Base-by-base conservation (phyloP, 805 yeast genomes). In the Barnettozyma populi region DNA sequence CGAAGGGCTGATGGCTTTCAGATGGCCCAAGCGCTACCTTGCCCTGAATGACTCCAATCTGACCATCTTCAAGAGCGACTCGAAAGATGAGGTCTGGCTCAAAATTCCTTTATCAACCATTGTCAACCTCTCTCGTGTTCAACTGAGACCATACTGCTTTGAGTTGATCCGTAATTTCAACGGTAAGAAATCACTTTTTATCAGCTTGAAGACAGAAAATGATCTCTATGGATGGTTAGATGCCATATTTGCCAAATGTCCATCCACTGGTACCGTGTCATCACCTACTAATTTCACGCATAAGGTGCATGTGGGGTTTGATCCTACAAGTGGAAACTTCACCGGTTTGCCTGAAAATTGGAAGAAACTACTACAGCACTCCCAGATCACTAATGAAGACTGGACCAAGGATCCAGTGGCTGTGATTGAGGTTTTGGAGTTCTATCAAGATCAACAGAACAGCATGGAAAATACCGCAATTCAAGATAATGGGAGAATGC, bases 241-340 rank as follows among this genome's bases (percentile, higher is more conserved):
- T 66, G 84, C 89, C 11, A 87, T 90, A 52, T 80, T 84, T 50
- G 78, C 87, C 14, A 83, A 83, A 63, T 84, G 89, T 56, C 90
- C 90, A 1, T 68, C 77, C 29, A 55, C 73, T 27, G 69, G 76
- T 32, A 71, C 79, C 21, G 97, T 94, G 10, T 90, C 97, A 3
- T 83, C 82, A 36, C 99, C 99, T 7, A 87, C 92, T 16, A 90
- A 92, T 65, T 92, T 92, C 65, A 89, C 96, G 10, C 99, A 95
- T 64, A 86, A 84, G 60, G 97, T 90, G 16, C 94, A 86, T 63
- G 92, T 86, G 23, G 90, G 90, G 1, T 86, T 84, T 59, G 95
- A 86, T 63, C 92, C 94, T 4, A 82, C 86, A 25, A 76, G 74
- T 44, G 97, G 97, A 10, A 85, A 84, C 41, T 90, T 86, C 65